phyloP scores from a whole-genome alignment of 495 filamentous ascomycete genomes.

The Tuber indicum region DNA sequence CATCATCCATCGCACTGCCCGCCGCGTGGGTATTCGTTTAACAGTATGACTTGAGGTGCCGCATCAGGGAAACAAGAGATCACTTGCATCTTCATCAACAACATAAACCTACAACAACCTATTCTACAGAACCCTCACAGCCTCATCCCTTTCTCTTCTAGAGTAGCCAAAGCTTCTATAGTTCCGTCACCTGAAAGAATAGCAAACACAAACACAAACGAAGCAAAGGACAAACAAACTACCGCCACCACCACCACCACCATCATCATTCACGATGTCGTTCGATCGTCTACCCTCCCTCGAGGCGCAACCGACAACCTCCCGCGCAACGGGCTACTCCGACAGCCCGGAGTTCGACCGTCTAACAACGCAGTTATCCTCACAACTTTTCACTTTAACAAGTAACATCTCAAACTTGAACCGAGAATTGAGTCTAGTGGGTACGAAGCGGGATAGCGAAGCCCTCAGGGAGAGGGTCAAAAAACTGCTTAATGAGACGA shows the following conservation, averaged over 20 bases:
- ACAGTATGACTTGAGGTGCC: not conserved
- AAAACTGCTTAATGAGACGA: conserved; percentile 74
- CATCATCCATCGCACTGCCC: not conserved
- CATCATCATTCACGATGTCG: conserved; percentile 60
- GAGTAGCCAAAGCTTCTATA: not conserved
- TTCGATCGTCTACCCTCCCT: conserved; percentile 79
- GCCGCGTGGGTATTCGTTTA: not conserved
- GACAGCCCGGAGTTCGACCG: conserved; percentile 91
- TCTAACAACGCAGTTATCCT: conserved; percentile 71
- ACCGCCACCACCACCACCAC: conserved; percentile 5
- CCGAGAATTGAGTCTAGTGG: conserved; percentile 73
- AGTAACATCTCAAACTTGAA: conserved; percentile 75
- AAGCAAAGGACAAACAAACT: conserved; percentile 3
- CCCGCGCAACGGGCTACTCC: conserved; percentile 63
- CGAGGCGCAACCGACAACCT: conserved; percentile 70
- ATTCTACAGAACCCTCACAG: not conserved
- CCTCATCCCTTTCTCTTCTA: not conserved
- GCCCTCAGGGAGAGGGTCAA: conserved; percentile 85
- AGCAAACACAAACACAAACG: conserved; percentile 8
- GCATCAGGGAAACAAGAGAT: not conserved
- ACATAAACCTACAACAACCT: not conserved
- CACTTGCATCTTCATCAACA: not conserved
- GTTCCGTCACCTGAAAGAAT: not conserved
- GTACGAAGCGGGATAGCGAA: conserved; percentile 84
- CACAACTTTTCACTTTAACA: conserved; percentile 79